A percentile compares a stretch with the other conserved stretches of the same genome.
phyloP scores from a whole-genome alignment of 768 basidiomycete genomes.

The Tubosaeta sp. region DNA sequence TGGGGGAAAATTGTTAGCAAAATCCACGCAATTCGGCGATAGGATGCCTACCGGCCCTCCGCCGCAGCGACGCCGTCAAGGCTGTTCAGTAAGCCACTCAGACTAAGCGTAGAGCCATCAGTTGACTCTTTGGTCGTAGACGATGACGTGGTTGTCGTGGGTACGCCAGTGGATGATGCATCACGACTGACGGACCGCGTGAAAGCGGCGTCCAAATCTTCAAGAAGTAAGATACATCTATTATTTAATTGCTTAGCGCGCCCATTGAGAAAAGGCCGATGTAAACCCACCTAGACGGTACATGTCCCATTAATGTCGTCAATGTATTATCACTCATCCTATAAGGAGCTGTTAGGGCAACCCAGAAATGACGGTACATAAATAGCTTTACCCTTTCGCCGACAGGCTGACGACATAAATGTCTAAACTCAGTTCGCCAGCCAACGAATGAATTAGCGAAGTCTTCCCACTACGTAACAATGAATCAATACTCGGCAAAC shows the following conservation, averaged over 20 bases:
- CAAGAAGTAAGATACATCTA: slow-evolving; percentile 89
- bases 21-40: slow-evolving; percentile 5
- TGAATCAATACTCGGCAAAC: slow-evolving; percentile 12
- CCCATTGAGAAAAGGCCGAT: slow-evolving; percentile 5
- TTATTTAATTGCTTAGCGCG: slow-evolving; percentile 5
- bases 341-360: slow-evolving; percentile 12
- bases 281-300: slow-evolving; percentile 65
- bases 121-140: slow-evolving; percentile 42
- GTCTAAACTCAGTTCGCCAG: slow-evolving; percentile 81
- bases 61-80: slow-evolving; percentile 84
- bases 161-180: slow-evolving; percentile 69
- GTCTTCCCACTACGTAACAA: slow-evolving; percentile 65
- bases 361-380: slow-evolving; percentile 2
- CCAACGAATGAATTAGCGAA: slow-evolving; percentile 79
- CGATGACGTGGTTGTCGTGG: slow-evolving; percentile 44
- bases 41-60: slow-evolving; percentile 67
- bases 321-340: slow-evolving; percentile 91
- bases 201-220: slow-evolving; percentile 91
- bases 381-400: slow-evolving; percentile 65
- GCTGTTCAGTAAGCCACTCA: slow-evolving; percentile 83
- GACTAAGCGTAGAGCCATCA: slow-evolving; percentile 79
- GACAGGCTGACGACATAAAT: slow-evolving; percentile 90
- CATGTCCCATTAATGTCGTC: slow-evolving; percentile 83
- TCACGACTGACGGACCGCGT: slow-evolving; percentile 85
- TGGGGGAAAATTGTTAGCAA: slow-evolving; percentile 15